Percentiles rank a stretch among this genome's conserved stretches.
These are phyloP conservation scores for Neofusicoccum ribis DNA, from an alignment of 2,329 filamentous ascomycete genomes.

Conservation along the genomic window DNA sequence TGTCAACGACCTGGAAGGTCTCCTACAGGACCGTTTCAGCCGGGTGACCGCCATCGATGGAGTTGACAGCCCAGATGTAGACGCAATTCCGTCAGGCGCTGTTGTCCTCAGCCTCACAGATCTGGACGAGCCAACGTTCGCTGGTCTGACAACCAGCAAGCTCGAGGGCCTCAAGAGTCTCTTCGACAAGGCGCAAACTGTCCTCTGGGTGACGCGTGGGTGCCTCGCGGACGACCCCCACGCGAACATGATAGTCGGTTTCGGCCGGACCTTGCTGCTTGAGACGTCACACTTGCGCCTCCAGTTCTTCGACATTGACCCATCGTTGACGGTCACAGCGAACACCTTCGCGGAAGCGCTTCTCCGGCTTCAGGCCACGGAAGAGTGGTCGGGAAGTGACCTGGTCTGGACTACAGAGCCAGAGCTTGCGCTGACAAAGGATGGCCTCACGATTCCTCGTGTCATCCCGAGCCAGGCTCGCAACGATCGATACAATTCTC, in stretches of 20 bases:
- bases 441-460: no score
- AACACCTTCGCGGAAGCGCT: background rate
- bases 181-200: background rate
- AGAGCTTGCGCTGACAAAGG: no score
- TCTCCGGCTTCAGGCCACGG: background rate
- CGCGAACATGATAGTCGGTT: constrained; percentile 16
- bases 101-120: background rate
- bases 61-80: no score
- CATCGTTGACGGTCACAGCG: no score
- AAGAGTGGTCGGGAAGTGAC: no score
- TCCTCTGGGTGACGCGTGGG: background rate
- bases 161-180: background rate
- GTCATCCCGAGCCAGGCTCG: no score
- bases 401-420: no score
- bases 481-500: no score
- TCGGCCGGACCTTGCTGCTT: constrained; percentile 22
- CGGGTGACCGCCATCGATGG: no score
- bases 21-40: no score
- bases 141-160: background rate
- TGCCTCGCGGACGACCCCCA: background rate
- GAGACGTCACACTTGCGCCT: constrained; percentile 24
- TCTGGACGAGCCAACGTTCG: background rate
- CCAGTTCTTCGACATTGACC: constrained; percentile 26
- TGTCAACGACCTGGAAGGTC: no score
- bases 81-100: no score